Percentiles rank a stretch among this genome's conserved stretches.
Evolutionary conservation across 495 filamentous ascomycete species (phyloP).

Genomic region (Annulohypoxylon maeteangense): DNA sequence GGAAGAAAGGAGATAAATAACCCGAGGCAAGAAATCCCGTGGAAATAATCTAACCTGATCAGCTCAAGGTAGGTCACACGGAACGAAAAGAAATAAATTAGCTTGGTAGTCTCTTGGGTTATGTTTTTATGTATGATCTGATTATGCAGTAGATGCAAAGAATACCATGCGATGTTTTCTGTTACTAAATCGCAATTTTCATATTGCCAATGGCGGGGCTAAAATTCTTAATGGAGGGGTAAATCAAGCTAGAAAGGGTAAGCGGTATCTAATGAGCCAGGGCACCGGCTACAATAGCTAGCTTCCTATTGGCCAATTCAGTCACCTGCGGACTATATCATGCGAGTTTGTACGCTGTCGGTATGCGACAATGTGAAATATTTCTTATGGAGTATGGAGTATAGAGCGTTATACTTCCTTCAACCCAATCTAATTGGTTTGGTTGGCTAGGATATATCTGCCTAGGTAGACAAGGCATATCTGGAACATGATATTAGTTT

Average conservation of each 20-base stretch:
- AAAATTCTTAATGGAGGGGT: conserved; percentile 38
- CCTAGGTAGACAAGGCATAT: not conserved
- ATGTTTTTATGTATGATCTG: conserved; percentile 14
- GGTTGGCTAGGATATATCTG: too few species aligned
- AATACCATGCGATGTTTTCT: conserved; percentile 9
- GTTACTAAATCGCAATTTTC: conserved; percentile 20
- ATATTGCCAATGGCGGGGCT: conserved; percentile 32
- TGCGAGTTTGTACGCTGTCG: not conserved
- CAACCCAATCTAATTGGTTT: too few species aligned
- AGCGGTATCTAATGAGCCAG: conserved; percentile 11
- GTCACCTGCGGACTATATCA: not conserved
- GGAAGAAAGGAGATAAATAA: conserved; percentile 15
- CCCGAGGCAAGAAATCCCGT: conserved; percentile 8
- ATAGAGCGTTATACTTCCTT: not conserved
- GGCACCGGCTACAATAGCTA: not conserved
- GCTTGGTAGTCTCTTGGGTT: conserved; percentile 7
- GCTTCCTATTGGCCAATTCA: conserved; percentile 23
- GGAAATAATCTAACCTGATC: conserved; percentile 20
- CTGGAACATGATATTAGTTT: not conserved
- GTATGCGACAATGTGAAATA: not conserved
- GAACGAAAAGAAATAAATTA: conserved; percentile 23
- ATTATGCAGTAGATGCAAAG: conserved; percentile 6
- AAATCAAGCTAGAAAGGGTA: conserved; percentile 19
- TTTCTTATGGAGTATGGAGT: not conserved
- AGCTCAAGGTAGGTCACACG: conserved; percentile 13